Conservation (phyloP, 768 basidiomycete species). For the Macrolepiota fuliginosa region DNA sequence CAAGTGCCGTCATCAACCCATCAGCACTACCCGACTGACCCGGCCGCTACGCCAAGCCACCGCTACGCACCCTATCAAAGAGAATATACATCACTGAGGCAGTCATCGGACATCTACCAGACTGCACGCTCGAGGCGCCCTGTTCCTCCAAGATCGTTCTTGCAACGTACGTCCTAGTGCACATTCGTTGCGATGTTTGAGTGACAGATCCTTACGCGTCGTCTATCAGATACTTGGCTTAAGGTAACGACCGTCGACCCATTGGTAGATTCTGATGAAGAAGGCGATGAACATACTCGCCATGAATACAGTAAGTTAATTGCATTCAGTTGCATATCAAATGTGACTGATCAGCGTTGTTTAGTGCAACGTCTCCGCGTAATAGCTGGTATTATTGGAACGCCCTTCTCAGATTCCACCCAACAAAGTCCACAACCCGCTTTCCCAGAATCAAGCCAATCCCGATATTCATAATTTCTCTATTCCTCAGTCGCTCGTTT, state of each 20-base stretch:
- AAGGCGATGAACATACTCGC: constrained; percentile 62
- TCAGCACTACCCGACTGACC: neutral
- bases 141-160: constrained; percentile 48
- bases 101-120: constrained; percentile 13
- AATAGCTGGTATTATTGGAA: constrained; percentile 1
- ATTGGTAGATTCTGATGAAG: constrained; percentile 75
- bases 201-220: neutral
- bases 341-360: neutral
- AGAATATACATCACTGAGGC: constrained; percentile 13
- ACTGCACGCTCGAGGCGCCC: constrained; percentile 18
- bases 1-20: neutral
- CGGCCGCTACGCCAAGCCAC: constrained; percentile 12
- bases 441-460: neutral
- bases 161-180: constrained; percentile 54
- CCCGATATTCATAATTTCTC: constrained; percentile 2
- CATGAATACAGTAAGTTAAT: constrained; percentile 59
- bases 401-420: constrained; percentile 2
- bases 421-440: neutral
- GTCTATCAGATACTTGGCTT: constrained; percentile 67
- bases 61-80: constrained; percentile 36
- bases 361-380: constrained; percentile 13
- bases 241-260: constrained; percentile 65
- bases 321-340: neutral
- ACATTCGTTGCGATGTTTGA: constrained; percentile 2
- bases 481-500: neutral